These are phyloP conservation scores for Alternaria gaisen DNA, from an alignment of 2,329 filamentous ascomycete species.

Conservation along the genomic window DNA sequence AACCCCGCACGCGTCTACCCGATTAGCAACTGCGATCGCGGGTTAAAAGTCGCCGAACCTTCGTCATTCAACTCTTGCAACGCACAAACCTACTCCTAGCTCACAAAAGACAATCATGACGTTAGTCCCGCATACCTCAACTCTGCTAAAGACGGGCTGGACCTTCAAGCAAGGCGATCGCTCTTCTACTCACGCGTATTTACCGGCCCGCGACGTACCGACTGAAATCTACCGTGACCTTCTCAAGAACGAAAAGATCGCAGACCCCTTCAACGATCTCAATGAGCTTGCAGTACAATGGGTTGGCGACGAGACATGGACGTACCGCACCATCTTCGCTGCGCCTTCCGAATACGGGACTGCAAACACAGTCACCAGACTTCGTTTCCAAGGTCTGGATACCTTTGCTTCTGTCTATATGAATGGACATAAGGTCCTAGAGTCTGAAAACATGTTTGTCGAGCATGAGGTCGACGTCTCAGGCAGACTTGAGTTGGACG, in stretches of 20 bases:
- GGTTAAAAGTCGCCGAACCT: constrained; percentile 8
- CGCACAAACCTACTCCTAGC: neutral
- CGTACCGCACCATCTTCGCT: constrained; percentile 48
- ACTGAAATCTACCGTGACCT: constrained; percentile 59
- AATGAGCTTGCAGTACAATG: constrained; percentile 60
- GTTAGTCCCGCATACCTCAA: constrained; percentile 7
- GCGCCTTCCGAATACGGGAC: constrained; percentile 43
- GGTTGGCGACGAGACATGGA: constrained; percentile 59
- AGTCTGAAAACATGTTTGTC: constrained; percentile 70
- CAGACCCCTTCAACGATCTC: constrained; percentile 59
- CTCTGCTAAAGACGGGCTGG: constrained; percentile 45
- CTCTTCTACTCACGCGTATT: constrained; percentile 48
- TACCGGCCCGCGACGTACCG: constrained; percentile 54
- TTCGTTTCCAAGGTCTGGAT: constrained; percentile 71
- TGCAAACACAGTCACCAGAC: constrained; percentile 47
- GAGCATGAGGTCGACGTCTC: constrained; percentile 64
- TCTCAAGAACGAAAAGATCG: constrained; percentile 57
- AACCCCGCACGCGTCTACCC: constrained; percentile 8
- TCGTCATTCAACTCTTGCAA: neutral
- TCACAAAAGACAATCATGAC: neutral
- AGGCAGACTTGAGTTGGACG: constrained; percentile 45
- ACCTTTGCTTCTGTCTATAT: constrained; percentile 68
- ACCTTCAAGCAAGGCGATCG: constrained; percentile 58
- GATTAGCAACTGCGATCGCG: neutral
- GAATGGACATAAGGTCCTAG: constrained; percentile 62